Base-by-base conservation (phyloP, 768 basidiomycete genomes). In the Lepiota venenata region DNA sequence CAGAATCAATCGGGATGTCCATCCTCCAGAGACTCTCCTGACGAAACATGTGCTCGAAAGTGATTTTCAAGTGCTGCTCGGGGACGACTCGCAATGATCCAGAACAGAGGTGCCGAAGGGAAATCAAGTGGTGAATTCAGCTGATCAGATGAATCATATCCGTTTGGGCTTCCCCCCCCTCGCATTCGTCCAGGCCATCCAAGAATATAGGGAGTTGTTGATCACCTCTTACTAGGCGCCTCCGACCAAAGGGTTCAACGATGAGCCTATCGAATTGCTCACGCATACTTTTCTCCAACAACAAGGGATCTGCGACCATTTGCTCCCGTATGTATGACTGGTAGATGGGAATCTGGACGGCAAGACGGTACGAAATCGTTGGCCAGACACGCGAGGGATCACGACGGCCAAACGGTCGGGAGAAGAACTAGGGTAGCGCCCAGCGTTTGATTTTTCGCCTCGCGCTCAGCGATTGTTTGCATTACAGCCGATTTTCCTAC, bases 401-500 rank as follows among this genome's bases (percentile, higher is more conserved):
- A 2, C 32, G 10, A 32, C 32, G 32, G 32, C 32, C 32, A 32
- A 32, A 32, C n/a, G 39, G 18, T 25, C 4, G 20, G 11, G 44
- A 45, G n/a, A 45, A 21, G 22, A 45, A 45, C n/a, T 12, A 45
- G 5, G 14, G 44, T 21, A 14, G 44, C 22, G 18, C 16, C 20
- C 16, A 25, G 15, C 6, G 18, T 22, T 21, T 15, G 20, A 22
- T 12, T 25, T 2, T 29, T 16, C 16, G 39, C 39, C 27, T 42
- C 39, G n/a, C 21, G 32, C 29, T 61, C 57, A 7, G 57, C 57
- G n/a, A 58, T 20, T 4, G 57, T 52, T 12, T 56, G 57, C 22
- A 55, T 18, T 47, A 61, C 41, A 3, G 60, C 60, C 2, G 60
- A 61, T 40, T 61, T 61, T n/a, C 60, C 60, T 7, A 53, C 57